phyloP scores from a whole-genome alignment of 176 grass and related monocot species.

The Rhynchospora tenuis region DNA sequence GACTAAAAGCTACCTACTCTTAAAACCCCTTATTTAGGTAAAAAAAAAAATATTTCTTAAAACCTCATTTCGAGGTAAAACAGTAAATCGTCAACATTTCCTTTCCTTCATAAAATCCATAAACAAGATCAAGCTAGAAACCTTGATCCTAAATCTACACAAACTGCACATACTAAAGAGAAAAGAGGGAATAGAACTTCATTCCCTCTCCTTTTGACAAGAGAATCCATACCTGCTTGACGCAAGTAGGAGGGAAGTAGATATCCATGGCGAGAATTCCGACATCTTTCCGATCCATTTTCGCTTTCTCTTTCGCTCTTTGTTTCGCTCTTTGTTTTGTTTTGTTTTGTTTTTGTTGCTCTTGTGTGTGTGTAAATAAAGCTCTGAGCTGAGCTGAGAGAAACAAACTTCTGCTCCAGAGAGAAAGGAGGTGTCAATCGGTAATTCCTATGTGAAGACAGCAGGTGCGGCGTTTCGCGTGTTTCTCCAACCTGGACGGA shows the following conservation, averaged over 20 bases:
- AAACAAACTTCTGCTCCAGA: background rate
- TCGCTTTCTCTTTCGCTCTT: background rate
- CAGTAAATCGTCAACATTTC: background rate
- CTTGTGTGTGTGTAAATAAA: too few species aligned
- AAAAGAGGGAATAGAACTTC: background rate
- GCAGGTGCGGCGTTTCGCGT: background rate
- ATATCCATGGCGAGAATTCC: conserved; percentile 95
- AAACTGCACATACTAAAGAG: background rate
- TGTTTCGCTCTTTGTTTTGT: background rate
- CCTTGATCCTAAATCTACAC: background rate
- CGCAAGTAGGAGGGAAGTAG: conserved; percentile 83
- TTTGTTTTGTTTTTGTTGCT: too few species aligned
- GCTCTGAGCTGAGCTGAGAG: background rate
- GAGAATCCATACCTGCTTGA: conserved; percentile 45
- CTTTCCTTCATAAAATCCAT: background rate
- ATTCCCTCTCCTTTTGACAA: background rate
- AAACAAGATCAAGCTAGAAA: background rate
- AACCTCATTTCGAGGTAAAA: background rate
- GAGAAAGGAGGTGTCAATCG: background rate
- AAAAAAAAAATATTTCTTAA: background rate
- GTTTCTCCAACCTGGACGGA: background rate
- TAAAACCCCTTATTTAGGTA: conserved; percentile 15
- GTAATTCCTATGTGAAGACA: conserved; percentile 4
- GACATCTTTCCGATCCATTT: conserved; percentile 66
- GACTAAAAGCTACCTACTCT: background rate